Percentiles rank a stretch among this genome's conserved stretches.
These are phyloP conservation scores for Trichophyton schoenleinii DNA, from an alignment of 2,329 filamentous ascomycete species.

Conservation along the genomic window DNA sequence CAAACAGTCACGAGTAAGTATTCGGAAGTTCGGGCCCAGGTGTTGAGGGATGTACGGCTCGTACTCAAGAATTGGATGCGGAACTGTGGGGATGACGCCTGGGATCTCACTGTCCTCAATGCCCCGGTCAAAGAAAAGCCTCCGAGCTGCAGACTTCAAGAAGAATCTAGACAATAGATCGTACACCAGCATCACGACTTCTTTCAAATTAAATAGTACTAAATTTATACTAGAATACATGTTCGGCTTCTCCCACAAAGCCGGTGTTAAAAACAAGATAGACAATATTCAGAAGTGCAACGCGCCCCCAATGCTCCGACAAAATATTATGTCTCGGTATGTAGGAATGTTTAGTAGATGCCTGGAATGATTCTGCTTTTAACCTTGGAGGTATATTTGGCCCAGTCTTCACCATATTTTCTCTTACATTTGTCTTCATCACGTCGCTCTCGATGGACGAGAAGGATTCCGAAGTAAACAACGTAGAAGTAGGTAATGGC, in stretches of 20 bases:
- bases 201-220: not conserved
- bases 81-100: slow-evolving; percentile 28
- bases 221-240: not conserved
- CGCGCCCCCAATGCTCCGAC: not conserved
- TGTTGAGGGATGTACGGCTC: slow-evolving; percentile 22
- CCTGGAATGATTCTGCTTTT: slow-evolving; percentile 72
- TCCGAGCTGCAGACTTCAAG: not conserved
- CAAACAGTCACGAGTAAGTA: slow-evolving; percentile 7
- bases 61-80: slow-evolving; percentile 27
- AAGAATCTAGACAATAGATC: not conserved
- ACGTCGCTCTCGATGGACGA: slow-evolving; percentile 72
- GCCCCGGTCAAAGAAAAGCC: not conserved
- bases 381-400: slow-evolving; percentile 72
- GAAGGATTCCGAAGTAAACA: slow-evolving; percentile 74
- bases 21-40: slow-evolving; percentile 16
- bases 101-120: slow-evolving; percentile 21
- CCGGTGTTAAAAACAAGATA: not conserved
- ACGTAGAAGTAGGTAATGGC: slow-evolving; percentile 91
- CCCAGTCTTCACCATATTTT: slow-evolving; percentile 92
- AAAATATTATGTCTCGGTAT: not conserved
- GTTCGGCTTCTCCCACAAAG: not conserved
- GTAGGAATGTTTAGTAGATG: slow-evolving; percentile 50
- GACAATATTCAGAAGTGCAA: not conserved
- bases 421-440: slow-evolving; percentile 82
- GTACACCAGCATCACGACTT: not conserved